A percentile compares a stretch with the other conserved stretches of the same genome.
Conservation (phyloP, 169 alveolate species). For the Plasmodium gonderi region DNA sequence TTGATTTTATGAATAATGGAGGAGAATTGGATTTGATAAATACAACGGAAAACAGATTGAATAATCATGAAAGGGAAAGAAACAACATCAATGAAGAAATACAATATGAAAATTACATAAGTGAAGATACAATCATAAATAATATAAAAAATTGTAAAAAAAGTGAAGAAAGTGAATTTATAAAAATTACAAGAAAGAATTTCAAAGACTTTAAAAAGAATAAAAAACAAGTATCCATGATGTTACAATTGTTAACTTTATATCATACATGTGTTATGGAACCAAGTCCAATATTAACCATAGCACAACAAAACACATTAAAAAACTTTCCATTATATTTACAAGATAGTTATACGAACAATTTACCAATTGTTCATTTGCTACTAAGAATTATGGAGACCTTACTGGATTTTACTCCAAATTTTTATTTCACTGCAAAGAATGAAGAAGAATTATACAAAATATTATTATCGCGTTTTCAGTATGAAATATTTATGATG, state of each 20-base stretch:
- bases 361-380: constrained; percentile 80
- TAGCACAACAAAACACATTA: constrained; percentile 72
- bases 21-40: neutral
- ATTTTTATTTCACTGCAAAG: constrained; percentile 78
- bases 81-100: constrained; percentile 5
- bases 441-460: constrained; percentile 81
- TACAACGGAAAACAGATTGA: neutral
- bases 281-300: constrained; percentile 65
- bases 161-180: constrained; percentile 51
- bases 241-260: constrained; percentile 48
- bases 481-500: constrained; percentile 82
- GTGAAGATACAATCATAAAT: constrained; percentile 45
- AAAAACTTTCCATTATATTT: constrained; percentile 77
- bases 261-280: constrained; percentile 72
- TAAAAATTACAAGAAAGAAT: constrained; percentile 32
- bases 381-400: constrained; percentile 84
- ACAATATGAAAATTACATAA: constrained; percentile 30
- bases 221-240: constrained; percentile 58
- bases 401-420: constrained; percentile 81
- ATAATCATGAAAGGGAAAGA: neutral
- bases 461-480: constrained; percentile 80
- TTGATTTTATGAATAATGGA: neutral
- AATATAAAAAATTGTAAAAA: constrained; percentile 54
- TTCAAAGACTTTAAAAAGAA: constrained; percentile 47
- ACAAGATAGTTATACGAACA: constrained; percentile 79